phyloP scores from a whole-genome alignment of 164 flowering plant genomes.

The Magnolia changhungtana region DNA sequence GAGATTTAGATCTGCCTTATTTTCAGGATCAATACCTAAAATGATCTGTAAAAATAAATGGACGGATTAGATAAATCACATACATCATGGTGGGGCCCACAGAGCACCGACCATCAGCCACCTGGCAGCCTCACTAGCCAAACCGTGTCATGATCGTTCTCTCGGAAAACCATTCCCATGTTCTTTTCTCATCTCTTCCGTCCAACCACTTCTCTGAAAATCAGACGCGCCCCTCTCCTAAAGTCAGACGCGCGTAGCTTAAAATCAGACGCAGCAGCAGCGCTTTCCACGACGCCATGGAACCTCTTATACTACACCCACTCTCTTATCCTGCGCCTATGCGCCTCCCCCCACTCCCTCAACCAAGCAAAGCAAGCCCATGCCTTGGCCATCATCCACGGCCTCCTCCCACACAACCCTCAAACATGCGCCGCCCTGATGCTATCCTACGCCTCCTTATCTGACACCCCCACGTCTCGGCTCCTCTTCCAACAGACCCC shows the following conservation, averaged over 20 bases:
- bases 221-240: too few species aligned
- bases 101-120: too few species aligned
- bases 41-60: too few species aligned
- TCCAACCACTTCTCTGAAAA: too few species aligned
- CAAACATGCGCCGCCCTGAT: constrained; percentile 13
- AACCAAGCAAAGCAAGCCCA: constrained; percentile 10
- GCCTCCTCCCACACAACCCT: constrained; percentile 7
- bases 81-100: too few species aligned
- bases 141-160: too few species aligned
- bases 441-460: constrained; percentile 10
- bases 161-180: too few species aligned
- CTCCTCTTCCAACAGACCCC: constrained; percentile 10
- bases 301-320: not conserved
- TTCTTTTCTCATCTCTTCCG: too few species aligned
- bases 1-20: too few species aligned
- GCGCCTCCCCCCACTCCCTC: constrained; percentile 8
- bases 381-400: constrained; percentile 11
- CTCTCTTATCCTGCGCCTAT: constrained; percentile 4
- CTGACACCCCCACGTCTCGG: constrained; percentile 9
- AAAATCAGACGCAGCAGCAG: not conserved
- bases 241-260: not conserved
- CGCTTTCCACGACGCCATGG: not conserved
- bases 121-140: too few species aligned
- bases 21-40: too few species aligned
- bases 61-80: too few species aligned